These are phyloP conservation scores for Tetrapisispora taiwanensis DNA, from an alignment of 805 yeast species.

Conservation along the genomic window DNA sequence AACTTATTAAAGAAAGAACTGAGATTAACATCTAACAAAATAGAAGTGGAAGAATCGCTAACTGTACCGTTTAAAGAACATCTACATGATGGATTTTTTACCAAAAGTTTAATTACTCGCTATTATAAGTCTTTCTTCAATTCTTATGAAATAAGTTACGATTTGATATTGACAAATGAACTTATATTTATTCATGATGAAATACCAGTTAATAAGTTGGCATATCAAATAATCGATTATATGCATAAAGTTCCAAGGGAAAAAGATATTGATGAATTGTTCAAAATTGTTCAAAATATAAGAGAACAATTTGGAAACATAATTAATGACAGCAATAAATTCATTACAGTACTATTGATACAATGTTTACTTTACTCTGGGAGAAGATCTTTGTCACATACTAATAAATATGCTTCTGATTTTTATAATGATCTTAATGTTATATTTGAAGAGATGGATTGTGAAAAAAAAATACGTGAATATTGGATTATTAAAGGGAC, in stretches of 20 bases:
- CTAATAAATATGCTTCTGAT: conserved; percentile 41
- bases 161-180: conserved; percentile 19
- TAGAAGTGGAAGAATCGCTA: conserved; percentile 57
- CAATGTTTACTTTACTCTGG: conserved; percentile 74
- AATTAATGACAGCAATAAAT: conserved; percentile 30
- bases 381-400: conserved; percentile 72
- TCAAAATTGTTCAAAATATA: conserved; percentile 16
- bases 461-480: conserved; percentile 24
- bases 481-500: conserved; percentile 42
- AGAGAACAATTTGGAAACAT: conserved; percentile 13
- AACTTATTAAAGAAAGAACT: conserved; percentile 72
- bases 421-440: conserved; percentile 26
- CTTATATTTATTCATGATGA: conserved; percentile 28
- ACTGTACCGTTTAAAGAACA: conserved; percentile 41
- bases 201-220: conserved; percentile 26
- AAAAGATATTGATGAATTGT: conserved; percentile 15
- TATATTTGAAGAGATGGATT: conserved; percentile 13
- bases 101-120: conserved; percentile 20
- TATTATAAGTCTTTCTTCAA: conserved; percentile 25
- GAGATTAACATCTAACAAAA: conserved; percentile 53
- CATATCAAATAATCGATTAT: conserved; percentile 27
- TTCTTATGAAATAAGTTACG: conserved; percentile 12
- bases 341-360: conserved; percentile 49
- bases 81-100: conserved; percentile 32
- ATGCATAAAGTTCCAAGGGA: conserved; percentile 18